Conservation (phyloP, 73 alveolate genomes). For the Paramecium sonneborni region DNA sequence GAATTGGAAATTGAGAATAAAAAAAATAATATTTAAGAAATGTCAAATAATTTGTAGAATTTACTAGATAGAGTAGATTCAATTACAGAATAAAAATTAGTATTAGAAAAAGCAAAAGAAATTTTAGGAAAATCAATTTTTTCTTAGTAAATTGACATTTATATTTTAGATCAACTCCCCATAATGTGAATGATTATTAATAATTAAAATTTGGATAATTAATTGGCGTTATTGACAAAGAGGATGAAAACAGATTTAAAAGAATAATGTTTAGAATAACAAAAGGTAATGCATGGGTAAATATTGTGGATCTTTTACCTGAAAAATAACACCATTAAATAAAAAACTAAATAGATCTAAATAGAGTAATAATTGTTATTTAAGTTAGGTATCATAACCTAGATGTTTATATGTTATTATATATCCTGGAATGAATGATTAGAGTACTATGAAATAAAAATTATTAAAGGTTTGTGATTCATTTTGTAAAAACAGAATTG, state of each 20-base stretch:
- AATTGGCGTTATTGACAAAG: conserved; percentile 90
- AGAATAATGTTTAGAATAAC: conserved; percentile 92
- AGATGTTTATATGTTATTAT: conserved; percentile 42
- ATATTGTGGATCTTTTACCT: not conserved
- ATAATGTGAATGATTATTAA: not conserved
- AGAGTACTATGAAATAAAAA: conserved; percentile 20
- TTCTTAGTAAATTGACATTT: not conserved
- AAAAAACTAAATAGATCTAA: not conserved
- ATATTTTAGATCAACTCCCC: not conserved
- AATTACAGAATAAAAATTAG: conserved; percentile 54
- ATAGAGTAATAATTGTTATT: not conserved
- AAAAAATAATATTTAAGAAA: not conserved
- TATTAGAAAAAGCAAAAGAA: conserved; percentile 59
- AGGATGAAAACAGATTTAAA: conserved; percentile 85
- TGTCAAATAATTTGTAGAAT: conserved; percentile 61
- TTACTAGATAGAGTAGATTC: conserved; percentile 11
- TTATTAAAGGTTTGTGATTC: conserved; percentile 14
- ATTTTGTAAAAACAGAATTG: not conserved
- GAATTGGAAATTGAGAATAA: conserved; percentile 57
- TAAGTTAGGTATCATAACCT: not conserved
- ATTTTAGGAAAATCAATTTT: conserved; percentile 27
- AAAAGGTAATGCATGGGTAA: conserved; percentile 88
- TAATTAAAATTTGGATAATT: conserved; percentile 1
- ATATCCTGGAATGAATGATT: conserved; percentile 49
- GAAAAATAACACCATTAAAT: not conserved